A percentile compares a stretch with the other conserved stretches of the same genome.
These are phyloP conservation scores for Malania oleifera DNA, from an alignment of 164 flowering plant species.

Conservation along the genomic window DNA sequence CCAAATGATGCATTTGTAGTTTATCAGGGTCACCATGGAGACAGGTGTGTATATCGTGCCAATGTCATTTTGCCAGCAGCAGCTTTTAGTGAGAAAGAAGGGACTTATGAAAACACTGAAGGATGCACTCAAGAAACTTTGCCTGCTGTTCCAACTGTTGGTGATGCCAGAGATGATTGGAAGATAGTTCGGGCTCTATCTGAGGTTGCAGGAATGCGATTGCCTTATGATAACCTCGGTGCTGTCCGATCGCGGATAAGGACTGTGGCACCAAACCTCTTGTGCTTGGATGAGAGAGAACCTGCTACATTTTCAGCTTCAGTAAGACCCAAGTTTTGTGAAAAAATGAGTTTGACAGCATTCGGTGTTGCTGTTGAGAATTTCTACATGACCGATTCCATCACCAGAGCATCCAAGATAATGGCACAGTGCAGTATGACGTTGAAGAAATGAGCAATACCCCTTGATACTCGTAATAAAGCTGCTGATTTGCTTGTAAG, in stretches of 20 bases:
- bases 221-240: constrained; percentile 63
- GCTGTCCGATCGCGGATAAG: constrained; percentile 59
- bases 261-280: constrained; percentile 80
- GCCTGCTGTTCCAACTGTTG: constrained; percentile 97
- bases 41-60: constrained; percentile 79
- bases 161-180: constrained; percentile 99
- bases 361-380: constrained; percentile 66
- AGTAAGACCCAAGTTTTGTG: constrained; percentile 43
- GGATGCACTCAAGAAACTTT: constrained; percentile 77
- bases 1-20: constrained; percentile 92
- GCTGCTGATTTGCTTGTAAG: not conserved
- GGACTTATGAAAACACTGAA: constrained; percentile 89
- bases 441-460: constrained; percentile 72
- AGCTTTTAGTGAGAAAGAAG: constrained; percentile 93
- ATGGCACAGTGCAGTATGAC: constrained; percentile 94
- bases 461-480: too few species aligned
- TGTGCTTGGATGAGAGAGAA: constrained; percentile 71
- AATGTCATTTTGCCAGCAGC: constrained; percentile 88
- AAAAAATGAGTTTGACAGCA: constrained; percentile 32
- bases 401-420: constrained; percentile 94
- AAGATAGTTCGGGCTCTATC: constrained; percentile 88
- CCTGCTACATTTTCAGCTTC: constrained; percentile 43
- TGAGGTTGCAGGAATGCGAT: constrained; percentile 66
- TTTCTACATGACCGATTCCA: constrained; percentile 92
- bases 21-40: constrained; percentile 99